phyloP scores from a whole-genome alignment of 1,139 yeast species.

The Saccharomyces hybrid region DNA sequence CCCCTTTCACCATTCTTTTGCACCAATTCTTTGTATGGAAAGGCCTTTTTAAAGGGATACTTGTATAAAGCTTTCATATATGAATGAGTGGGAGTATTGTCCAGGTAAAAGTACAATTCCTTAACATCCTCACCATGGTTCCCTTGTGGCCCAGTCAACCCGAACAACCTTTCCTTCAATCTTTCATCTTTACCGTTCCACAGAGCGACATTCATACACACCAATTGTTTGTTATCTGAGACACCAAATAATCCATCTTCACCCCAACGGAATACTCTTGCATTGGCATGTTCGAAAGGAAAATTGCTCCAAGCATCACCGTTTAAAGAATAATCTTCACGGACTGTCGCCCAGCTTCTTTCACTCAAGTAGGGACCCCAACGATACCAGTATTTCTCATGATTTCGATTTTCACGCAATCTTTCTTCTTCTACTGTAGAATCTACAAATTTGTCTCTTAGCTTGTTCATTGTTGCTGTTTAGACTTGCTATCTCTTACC shows the following conservation, averaged over 20 bases:
- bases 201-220: constrained; percentile 72
- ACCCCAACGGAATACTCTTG: constrained; percentile 90
- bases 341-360: constrained; percentile 88
- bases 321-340: constrained; percentile 81
- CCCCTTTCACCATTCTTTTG: constrained; percentile 51
- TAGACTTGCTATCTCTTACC: background rate
- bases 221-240: constrained; percentile 73
- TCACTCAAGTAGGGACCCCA: constrained; percentile 95
- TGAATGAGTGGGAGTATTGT: constrained; percentile 89
- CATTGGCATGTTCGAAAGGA: constrained; percentile 79
- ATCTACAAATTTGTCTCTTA: constrained; percentile 28
- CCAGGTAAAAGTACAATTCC: constrained; percentile 77
- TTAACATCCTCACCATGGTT: constrained; percentile 96
- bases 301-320: constrained; percentile 95
- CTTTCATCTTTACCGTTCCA: constrained; percentile 91
- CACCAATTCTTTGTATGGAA: constrained; percentile 74
- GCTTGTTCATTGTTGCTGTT: constrained; percentile 12
- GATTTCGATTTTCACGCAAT: constrained; percentile 50
- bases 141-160: constrained; percentile 87
- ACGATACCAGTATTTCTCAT: constrained; percentile 64
- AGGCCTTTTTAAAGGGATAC: constrained; percentile 71
- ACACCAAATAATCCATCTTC: constrained; percentile 96
- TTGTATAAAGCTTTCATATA: constrained; percentile 90
- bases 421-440: constrained; percentile 62
- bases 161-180: constrained; percentile 81